phyloP scores from a whole-genome alignment of 2,329 filamentous ascomycete genomes.

The Pyricularia sp. region DNA sequence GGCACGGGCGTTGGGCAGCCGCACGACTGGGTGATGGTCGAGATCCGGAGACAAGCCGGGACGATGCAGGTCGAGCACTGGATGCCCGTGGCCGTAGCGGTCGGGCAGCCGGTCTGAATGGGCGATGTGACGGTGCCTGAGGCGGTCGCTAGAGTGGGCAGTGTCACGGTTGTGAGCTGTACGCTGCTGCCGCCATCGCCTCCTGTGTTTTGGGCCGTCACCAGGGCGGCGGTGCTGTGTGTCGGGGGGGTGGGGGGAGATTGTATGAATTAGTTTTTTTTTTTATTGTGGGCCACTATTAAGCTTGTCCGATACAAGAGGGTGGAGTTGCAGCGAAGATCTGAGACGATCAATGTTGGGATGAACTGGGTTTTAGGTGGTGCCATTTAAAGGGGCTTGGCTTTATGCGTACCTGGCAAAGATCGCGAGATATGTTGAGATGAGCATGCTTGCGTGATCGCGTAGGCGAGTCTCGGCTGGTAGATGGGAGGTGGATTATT shows the following conservation, averaged over 20 bases:
- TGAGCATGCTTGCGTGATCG: neutral
- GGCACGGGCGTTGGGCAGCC: slow-evolving; percentile 21
- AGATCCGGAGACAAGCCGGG: slow-evolving; percentile 19
- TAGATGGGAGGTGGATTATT: too few relatives aligned
- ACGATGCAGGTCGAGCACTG: slow-evolving; percentile 24
- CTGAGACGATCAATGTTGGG: neutral
- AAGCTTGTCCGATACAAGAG: neutral
- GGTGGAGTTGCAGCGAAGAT: neutral
- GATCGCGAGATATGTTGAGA: neutral
- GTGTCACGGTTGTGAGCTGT: neutral
- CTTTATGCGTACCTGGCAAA: neutral
- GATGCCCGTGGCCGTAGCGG: slow-evolving; percentile 20
- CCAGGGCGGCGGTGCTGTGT: neutral
- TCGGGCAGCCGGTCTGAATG: slow-evolving; percentile 19
- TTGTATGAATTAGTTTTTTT: neutral
- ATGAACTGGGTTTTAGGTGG: neutral
- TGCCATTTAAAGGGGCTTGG: neutral
- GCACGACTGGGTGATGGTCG: slow-evolving; percentile 21
- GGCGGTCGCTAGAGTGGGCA: neutral
- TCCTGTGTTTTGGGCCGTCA: neutral
- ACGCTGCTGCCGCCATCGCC: too few relatives aligned
- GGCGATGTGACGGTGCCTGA: slow-evolving; percentile 22
- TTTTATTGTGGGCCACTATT: neutral
- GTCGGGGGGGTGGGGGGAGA: neutral
- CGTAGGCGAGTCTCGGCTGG: too few relatives aligned